These are phyloP conservation scores for Fusarium austroafricanum DNA, from an alignment of 2,329 filamentous ascomycete genomes.

Conservation along the genomic window DNA sequence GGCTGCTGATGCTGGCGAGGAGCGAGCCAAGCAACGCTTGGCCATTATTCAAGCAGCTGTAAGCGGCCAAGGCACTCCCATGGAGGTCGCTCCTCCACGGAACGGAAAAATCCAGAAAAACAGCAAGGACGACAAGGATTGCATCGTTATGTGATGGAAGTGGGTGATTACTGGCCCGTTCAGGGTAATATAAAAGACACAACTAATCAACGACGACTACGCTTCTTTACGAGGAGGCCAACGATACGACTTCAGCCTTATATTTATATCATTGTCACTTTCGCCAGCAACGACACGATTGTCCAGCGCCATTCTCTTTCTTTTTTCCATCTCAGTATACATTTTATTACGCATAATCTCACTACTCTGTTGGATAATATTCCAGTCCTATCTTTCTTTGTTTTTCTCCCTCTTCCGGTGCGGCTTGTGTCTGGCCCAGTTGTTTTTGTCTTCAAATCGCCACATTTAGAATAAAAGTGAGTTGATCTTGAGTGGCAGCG, in stretches of 20 bases:
- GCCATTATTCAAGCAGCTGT: slow-evolving; percentile 88
- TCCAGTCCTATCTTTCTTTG: not conserved
- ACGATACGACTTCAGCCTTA: slow-evolving; percentile 10
- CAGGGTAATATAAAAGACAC: slow-evolving; percentile 22
- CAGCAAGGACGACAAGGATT: slow-evolving; percentile 65
- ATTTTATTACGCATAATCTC: slow-evolving; percentile 26
- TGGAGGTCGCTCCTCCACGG: slow-evolving; percentile 66
- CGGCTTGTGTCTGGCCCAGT: slow-evolving; percentile 11
- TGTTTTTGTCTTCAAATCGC: slow-evolving; percentile 20
- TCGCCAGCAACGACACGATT: slow-evolving; percentile 8
- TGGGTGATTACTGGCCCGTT: slow-evolving; percentile 6
- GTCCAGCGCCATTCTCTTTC: slow-evolving; percentile 8
- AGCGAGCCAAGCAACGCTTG: slow-evolving; percentile 87
- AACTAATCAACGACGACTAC: slow-evolving; percentile 40
- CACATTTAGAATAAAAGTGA: slow-evolving; percentile 22
- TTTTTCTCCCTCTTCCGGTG: slow-evolving; percentile 27
- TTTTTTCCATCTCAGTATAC: slow-evolving; percentile 37
- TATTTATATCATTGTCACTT: not conserved
- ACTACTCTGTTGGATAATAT: slow-evolving; percentile 20
- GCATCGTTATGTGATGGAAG: slow-evolving; percentile 64
- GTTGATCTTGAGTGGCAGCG: slow-evolving; percentile 3
- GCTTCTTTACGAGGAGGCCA: slow-evolving; percentile 3
- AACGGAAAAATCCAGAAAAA: slow-evolving; percentile 64
- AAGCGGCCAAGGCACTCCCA: slow-evolving; percentile 64
- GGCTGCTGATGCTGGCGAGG: slow-evolving; percentile 91